phyloP scores from a whole-genome alignment of 2,329 filamentous ascomycete genomes.

The Raffaelea albimanens region DNA sequence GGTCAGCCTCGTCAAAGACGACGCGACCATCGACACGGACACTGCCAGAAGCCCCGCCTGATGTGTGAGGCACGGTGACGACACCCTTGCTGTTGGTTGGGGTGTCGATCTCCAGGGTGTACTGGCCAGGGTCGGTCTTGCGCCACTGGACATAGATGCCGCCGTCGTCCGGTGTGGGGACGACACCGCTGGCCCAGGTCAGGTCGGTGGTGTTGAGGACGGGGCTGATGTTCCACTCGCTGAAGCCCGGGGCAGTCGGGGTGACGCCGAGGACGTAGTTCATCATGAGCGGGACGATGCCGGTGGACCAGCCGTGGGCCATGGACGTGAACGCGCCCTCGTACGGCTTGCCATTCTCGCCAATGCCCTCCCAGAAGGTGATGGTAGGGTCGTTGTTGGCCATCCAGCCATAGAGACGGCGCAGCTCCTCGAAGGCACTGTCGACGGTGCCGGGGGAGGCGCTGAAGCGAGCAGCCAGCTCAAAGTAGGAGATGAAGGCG shows the following conservation, averaged over 20 bases:
- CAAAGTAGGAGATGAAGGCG: slow-evolving; percentile 43
- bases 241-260: slow-evolving; percentile 34
- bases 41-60: background rate
- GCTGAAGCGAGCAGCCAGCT: slow-evolving; percentile 37
- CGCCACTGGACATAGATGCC: slow-evolving; percentile 29
- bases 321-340: slow-evolving; percentile 36
- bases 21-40: slow-evolving; percentile 13
- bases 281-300: slow-evolving; percentile 35
- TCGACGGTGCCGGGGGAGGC: slow-evolving; percentile 6
- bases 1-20: slow-evolving; percentile 13
- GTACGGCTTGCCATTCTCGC: slow-evolving; percentile 30
- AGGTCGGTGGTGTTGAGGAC: slow-evolving; percentile 22
- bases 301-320: slow-evolving; percentile 42
- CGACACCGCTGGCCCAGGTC: slow-evolving; percentile 32
- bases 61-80: slow-evolving; percentile 16
- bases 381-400: slow-evolving; percentile 31
- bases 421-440: slow-evolving; percentile 30
- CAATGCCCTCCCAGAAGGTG: slow-evolving; percentile 44
- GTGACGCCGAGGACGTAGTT: slow-evolving; percentile 37
- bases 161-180: slow-evolving; percentile 31
- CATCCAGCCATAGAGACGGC: slow-evolving; percentile 42
- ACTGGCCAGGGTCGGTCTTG: background rate
- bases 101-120: slow-evolving; percentile 21
- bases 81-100: slow-evolving; percentile 21
- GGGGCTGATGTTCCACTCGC: slow-evolving; percentile 29